Conservation (phyloP, 306 rosid genomes). For the Lithocarpus polystachyus region DNA sequence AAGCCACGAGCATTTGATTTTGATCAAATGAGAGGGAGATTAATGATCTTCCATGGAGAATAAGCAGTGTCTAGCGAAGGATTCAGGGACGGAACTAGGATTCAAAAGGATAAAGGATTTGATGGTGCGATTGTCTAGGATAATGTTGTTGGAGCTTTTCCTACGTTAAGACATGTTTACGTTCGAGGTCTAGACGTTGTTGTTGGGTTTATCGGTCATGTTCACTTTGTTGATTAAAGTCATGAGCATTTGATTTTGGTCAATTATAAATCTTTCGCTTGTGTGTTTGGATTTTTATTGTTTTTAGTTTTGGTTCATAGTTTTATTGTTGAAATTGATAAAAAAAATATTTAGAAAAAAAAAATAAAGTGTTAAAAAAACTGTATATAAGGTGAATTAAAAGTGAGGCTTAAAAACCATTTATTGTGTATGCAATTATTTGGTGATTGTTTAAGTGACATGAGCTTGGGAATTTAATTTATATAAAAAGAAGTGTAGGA, state of each 20-base stretch:
- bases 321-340: too few relatives aligned
- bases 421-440: too few relatives aligned
- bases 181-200: conserved; percentile 21
- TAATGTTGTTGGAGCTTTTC: conserved; percentile 62
- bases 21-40: not conserved
- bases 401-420: too few relatives aligned
- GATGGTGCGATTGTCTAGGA: conserved; percentile 45
- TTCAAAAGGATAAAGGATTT: too few relatives aligned
- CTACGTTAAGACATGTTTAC: conserved; percentile 50
- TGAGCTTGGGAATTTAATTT: too few relatives aligned
- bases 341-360: not conserved
- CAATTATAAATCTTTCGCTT: conserved; percentile 1
- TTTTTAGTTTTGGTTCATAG: too few relatives aligned
- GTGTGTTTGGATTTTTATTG: not conserved
- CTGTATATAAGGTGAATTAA: not conserved
- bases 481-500: too few relatives aligned
- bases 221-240: conserved; percentile 43
- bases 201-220: conserved; percentile 44
- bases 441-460: too few relatives aligned
- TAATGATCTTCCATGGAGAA: conserved; percentile 19
- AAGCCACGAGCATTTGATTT: conserved; percentile 2
- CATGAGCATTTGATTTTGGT: not conserved
- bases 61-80: conserved; percentile 56
- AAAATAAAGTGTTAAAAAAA: not conserved
- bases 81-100: too few relatives aligned